A percentile compares a stretch with the other conserved stretches of the same genome.
These are phyloP conservation scores for Pisolithus orientalis DNA, from an alignment of 768 basidiomycete species.

Conservation along the genomic window DNA sequence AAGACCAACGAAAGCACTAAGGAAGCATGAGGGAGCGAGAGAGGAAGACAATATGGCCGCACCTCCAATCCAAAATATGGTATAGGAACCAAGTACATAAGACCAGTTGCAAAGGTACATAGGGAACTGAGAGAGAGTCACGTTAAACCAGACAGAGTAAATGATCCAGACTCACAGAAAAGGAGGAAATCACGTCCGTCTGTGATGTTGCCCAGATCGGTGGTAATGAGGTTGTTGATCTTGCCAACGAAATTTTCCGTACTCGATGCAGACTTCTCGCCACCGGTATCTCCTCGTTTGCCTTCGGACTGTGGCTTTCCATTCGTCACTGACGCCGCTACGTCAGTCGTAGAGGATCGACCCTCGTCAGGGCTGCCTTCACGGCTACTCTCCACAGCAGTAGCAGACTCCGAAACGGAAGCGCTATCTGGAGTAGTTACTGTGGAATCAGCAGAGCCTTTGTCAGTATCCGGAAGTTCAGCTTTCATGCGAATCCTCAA, in stretches of 20 bases:
- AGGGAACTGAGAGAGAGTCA: constrained; percentile 1
- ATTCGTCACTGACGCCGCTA: neutral
- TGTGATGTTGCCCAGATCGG: constrained; percentile 20
- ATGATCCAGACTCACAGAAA: neutral
- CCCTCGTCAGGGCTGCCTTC: constrained; percentile 3
- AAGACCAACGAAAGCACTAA: constrained; percentile 49
- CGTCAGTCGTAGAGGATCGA: neutral
- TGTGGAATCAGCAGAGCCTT: neutral
- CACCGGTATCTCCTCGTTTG: neutral
- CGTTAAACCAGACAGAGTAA: neutral
- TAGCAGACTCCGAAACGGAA: constrained; percentile 8
- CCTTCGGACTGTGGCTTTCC: constrained; percentile 2
- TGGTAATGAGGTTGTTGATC: constrained; percentile 71
- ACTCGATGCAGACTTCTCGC: constrained; percentile 9
- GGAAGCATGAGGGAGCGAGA: neutral
- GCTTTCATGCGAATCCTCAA: constrained; percentile 46
- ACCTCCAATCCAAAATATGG: constrained; percentile 40
- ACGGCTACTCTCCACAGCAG: constrained; percentile 6
- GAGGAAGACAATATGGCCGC: neutral
- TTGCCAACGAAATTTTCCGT: constrained; percentile 57
- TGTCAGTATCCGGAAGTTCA: constrained; percentile 11
- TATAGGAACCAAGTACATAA: constrained; percentile 41
- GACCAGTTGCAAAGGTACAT: constrained; percentile 6
- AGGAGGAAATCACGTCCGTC: constrained; percentile 15
- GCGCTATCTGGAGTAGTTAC: constrained; percentile 6